Conservation (phyloP, 139 green algal species). For the Coccomyxa sp. region DNA sequence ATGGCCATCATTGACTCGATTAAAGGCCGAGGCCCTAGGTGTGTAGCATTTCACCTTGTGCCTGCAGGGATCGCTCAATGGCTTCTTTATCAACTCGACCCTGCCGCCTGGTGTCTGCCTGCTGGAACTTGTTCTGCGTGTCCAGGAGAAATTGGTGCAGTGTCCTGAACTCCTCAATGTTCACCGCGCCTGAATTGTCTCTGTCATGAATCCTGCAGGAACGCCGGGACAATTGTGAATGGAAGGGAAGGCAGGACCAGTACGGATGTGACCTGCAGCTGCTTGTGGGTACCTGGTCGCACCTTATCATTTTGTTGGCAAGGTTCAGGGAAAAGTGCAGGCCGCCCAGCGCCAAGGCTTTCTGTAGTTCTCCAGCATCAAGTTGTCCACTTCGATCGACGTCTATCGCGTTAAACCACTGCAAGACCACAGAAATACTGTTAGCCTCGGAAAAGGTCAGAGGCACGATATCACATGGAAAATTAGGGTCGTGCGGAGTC, state of each 20-base stretch:
- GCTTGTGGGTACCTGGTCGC: neutral
- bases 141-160: constrained; percentile 54
- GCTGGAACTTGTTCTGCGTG: constrained; percentile 39
- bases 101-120: neutral
- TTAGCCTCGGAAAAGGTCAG: neutral
- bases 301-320: constrained; percentile 53
- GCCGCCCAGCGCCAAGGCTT: constrained; percentile 38
- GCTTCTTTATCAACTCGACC: no score
- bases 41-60: no score
- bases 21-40: no score
- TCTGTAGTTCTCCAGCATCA: constrained; percentile 29
- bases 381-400: constrained; percentile 20
- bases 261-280: no score
- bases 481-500: neutral
- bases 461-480: neutral
- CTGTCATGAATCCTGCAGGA: constrained; percentile 33
- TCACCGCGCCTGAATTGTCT: constrained; percentile 19
- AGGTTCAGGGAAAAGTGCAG: constrained; percentile 47
- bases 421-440: neutral
- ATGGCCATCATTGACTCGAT: no score
- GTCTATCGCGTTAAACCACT: constrained; percentile 36
- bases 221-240: neutral
- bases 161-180: constrained; percentile 30
- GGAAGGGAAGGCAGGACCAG: no score
- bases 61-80: no score